phyloP scores from a whole-genome alignment of 768 basidiomycete genomes.

The Tulasnella sp. region DNA sequence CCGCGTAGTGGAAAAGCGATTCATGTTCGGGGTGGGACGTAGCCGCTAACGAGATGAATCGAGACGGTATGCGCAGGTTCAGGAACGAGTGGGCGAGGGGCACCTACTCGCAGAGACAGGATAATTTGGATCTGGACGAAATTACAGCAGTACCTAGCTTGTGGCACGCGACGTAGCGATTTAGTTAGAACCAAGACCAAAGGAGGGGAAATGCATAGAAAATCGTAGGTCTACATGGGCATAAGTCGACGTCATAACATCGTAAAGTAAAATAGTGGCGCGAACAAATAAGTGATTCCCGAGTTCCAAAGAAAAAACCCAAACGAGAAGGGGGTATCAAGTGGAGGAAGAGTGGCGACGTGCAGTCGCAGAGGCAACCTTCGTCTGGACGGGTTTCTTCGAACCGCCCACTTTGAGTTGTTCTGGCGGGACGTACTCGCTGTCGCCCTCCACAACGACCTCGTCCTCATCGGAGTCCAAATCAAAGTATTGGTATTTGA shows the following conservation, averaged over 20 bases:
- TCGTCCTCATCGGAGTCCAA: slow-evolving; percentile 2
- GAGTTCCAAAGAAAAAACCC: neutral
- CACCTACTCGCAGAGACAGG: no score
- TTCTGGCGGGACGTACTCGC: neutral
- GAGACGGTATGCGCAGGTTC: no score
- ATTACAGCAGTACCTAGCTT: no score
- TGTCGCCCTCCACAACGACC: neutral
- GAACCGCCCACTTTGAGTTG: neutral
- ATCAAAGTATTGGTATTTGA: slow-evolving; percentile 5
- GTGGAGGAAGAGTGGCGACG: neutral
- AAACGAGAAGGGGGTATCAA: neutral
- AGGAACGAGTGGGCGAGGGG: no score
- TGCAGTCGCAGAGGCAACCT: neutral
- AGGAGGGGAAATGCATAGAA: neutral
- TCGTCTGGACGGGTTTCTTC: neutral
- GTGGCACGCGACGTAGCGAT: neutral
- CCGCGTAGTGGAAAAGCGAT: no score
- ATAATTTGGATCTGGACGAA: no score
- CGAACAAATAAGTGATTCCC: neutral
- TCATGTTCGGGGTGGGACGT: no score
- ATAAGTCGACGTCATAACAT: neutral
- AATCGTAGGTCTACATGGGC: neutral
- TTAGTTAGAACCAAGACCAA: neutral
- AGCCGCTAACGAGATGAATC: no score
- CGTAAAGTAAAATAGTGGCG: neutral